These are phyloP conservation scores for Erucastrum elatum DNA, from an alignment of 345 rosid species.

Conservation along the genomic window DNA sequence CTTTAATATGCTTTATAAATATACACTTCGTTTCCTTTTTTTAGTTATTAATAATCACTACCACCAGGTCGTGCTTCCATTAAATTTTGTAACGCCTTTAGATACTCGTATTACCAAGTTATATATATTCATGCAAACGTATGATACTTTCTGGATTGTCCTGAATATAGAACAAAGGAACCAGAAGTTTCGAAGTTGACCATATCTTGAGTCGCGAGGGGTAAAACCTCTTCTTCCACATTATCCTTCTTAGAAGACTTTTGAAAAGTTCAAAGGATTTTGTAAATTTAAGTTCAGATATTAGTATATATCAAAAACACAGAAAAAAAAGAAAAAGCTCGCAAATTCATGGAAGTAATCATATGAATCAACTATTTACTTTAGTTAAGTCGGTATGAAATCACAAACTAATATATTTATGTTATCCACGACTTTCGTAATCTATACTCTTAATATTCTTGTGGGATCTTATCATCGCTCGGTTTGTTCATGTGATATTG, in stretches of 20 bases:
- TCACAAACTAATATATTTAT: background rate
- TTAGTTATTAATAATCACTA: background rate
- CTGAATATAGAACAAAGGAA: background rate
- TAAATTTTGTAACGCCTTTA: conserved; percentile 20
- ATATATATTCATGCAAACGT: background rate
- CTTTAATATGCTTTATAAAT: background rate
- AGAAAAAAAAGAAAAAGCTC: background rate
- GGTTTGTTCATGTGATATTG: background rate
- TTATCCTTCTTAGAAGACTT: background rate
- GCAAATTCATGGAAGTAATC: background rate
- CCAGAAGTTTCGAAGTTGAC: background rate
- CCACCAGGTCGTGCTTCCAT: background rate
- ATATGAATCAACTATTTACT: background rate
- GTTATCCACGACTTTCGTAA: background rate
- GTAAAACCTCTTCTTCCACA: background rate
- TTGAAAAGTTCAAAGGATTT: background rate
- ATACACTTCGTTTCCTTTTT: background rate
- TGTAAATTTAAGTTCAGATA: background rate
- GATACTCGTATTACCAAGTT: background rate
- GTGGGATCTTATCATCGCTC: background rate
- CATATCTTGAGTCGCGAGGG: background rate
- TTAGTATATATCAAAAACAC: background rate
- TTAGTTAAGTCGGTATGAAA: background rate
- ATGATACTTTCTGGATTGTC: background rate
- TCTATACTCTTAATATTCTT: background rate